These are phyloP conservation scores for Komagataella ulmi DNA, from an alignment of 805 yeast species.

Conservation along the genomic window DNA sequence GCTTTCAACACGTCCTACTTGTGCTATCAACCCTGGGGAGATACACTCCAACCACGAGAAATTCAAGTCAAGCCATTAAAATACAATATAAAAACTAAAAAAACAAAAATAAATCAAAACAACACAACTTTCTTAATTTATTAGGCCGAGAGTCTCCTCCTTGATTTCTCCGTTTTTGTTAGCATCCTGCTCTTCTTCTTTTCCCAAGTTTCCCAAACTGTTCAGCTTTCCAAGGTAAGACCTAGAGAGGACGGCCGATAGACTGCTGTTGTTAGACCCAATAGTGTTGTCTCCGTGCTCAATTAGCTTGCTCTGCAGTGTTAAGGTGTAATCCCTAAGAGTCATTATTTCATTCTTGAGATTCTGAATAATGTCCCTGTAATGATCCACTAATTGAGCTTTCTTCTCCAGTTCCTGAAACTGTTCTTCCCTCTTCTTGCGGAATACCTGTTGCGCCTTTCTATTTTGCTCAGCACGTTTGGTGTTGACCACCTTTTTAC, in stretches of 20 bases:
- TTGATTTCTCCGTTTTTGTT: neutral
- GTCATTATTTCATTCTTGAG: conserved; percentile 58
- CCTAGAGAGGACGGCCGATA: neutral
- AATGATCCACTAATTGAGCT: conserved; percentile 47
- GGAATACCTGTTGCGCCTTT: conserved; percentile 83
- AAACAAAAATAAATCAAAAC: neutral
- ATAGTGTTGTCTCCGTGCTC: conserved; percentile 14
- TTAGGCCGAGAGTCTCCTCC: neutral
- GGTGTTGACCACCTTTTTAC: conserved; percentile 32
- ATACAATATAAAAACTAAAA: neutral
- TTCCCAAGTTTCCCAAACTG: neutral
- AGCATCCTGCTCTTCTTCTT: neutral
- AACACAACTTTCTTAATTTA: neutral
- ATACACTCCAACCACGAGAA: neutral
- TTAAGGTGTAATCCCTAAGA: conserved; percentile 59
- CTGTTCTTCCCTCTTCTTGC: conserved; percentile 72
- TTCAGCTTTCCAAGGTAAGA: neutral
- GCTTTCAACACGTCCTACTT: too few species aligned
- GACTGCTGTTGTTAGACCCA: neutral
- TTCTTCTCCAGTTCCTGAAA: conserved; percentile 68
- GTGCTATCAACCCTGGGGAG: too few species aligned
- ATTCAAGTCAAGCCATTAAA: neutral
- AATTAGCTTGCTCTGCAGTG: conserved; percentile 54
- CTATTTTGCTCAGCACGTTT: conserved; percentile 90
- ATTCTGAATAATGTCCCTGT: conserved; percentile 53